Evolutionary conservation across 108 stramenopile species (phyloP).

Genomic region (Mediolabrus comicus): DNA sequence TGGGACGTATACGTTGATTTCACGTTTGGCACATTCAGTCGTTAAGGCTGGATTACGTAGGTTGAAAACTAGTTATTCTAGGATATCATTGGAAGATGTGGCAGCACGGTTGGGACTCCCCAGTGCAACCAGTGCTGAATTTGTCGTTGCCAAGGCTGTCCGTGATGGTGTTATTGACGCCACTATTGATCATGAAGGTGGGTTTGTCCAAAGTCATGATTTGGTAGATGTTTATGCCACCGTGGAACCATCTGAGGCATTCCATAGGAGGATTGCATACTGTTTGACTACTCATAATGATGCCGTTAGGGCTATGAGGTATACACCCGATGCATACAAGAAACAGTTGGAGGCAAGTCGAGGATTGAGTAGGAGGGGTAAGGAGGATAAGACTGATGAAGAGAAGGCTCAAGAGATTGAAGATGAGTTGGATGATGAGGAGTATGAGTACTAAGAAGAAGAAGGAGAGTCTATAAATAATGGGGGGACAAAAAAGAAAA

Average conservation of each 20-base stretch:
- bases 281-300: slow-evolving; percentile 99
- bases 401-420: slow-evolving; percentile 87
- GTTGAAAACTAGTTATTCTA: slow-evolving; percentile 64
- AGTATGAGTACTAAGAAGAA: not conserved
- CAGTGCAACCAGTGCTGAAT: slow-evolving; percentile 87
- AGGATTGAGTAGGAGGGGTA: slow-evolving; percentile 66
- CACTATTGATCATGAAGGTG: slow-evolving; percentile 94
- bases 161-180: slow-evolving; percentile 98
- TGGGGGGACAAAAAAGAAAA: slow-evolving; percentile 1
- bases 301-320: slow-evolving; percentile 96
- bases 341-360: slow-evolving; percentile 85
- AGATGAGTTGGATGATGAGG: slow-evolving; percentile 82
- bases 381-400: slow-evolving; percentile 89
- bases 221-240: slow-evolving; percentile 96
- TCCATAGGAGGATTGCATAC: slow-evolving; percentile 96
- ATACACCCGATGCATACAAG: slow-evolving; percentile 95
- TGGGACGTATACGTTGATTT: slow-evolving; percentile 90
- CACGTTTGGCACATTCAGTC: slow-evolving; percentile 94
- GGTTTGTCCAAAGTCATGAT: slow-evolving; percentile 89
- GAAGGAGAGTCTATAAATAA: not conserved
- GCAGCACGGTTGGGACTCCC: slow-evolving; percentile 86
- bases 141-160: slow-evolving; percentile 97
- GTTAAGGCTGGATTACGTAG: slow-evolving; percentile 97
- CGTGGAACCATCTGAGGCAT: slow-evolving; percentile 95
- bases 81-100: slow-evolving; percentile 92